Evolutionary conservation across 2,329 filamentous ascomycete species (phyloP).

Genomic region (Ophiocordyceps camponoti-floridani): DNA sequence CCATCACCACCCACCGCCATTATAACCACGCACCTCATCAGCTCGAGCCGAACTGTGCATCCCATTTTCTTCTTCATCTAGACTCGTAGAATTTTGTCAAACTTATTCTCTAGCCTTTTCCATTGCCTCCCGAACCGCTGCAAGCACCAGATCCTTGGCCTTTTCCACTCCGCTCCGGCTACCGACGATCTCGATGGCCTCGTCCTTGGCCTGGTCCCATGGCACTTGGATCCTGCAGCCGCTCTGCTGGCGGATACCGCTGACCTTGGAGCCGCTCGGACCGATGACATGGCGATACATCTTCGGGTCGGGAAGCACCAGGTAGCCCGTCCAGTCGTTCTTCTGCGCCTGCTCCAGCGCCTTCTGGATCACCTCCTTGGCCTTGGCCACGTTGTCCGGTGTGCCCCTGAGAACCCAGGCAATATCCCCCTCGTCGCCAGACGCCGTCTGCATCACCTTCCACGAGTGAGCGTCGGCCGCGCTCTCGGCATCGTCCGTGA

Average conservation of each 20-base stretch:
- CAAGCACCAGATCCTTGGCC: conserved; percentile 76
- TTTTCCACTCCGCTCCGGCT: conserved; percentile 63
- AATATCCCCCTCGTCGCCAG: conserved; percentile 51
- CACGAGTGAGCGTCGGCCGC: conserved; percentile 58
- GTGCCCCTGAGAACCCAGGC: conserved; percentile 80
- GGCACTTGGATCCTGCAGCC: conserved; percentile 91
- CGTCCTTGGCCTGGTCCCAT: conserved; percentile 52
- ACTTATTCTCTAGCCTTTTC: conserved; percentile 14
- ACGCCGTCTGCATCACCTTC: conserved; percentile 52
- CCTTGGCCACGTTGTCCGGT: conserved; percentile 64
- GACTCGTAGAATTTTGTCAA: background rate
- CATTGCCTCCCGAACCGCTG: conserved; percentile 52
- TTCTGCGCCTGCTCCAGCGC: conserved; percentile 56
- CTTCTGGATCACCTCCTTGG: conserved; percentile 53
- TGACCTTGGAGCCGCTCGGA: conserved; percentile 76
- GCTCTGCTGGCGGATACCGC: conserved; percentile 79
- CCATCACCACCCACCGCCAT: too few relatives aligned
- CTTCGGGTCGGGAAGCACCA: conserved; percentile 74
- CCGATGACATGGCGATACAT: conserved; percentile 87
- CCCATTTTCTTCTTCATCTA: background rate
- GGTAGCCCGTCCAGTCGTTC: conserved; percentile 62
- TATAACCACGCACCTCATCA: too few relatives aligned
- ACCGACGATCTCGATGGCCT: conserved; percentile 84
- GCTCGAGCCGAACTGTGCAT: too few relatives aligned
- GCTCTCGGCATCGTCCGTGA: conserved; percentile 65